Evolutionary conservation across 306 rosid genomes (phyloP), one percentile per base, ranked within the genome.

Genomic region (Prunus padus): DNA sequence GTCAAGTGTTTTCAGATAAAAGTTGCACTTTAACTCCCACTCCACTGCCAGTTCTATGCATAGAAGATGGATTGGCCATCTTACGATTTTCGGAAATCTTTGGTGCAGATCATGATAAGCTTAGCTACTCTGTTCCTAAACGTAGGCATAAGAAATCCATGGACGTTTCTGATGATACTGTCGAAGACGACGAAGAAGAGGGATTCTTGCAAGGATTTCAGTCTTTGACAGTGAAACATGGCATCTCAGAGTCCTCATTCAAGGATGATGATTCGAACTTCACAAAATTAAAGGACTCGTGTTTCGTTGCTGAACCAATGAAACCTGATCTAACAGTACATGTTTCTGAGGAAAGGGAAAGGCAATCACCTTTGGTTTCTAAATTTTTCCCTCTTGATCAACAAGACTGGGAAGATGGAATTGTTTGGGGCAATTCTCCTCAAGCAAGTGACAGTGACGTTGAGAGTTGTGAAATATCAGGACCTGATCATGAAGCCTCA

Each of bases 51-150:
- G 86, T 93, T 80, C 81, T 93, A 80, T 93, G 86, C 75, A 81
- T 89, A 47, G 92, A 89, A 80, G 89, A 89, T 84, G 93, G 96
- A 80, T 73, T 66, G 87, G 83, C 67, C 47, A 85, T 91, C 77
- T 86, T 93, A 71, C 87, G 92, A 55, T 91, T 93, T 85, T 91
- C 97, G 44, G 92, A 93, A 79, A 89, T 89, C 77, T 93, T 93
- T 77, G 90, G 96, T 63, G 25, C 40, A 33, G 8, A 33, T 33
- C 40, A 33, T 33, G 40, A 33, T 47, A 47, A 7, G 26, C 87
- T 69, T 68, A 85, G 88, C 33, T 86, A 79, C 80, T 83, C 88
- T 63, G 70, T 73, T 71, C 80, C 81, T 66, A 77, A 73, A 89
- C 93, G 87, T 82, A 81, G 86, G 84, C 73, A 73, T 57, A 10